Evolutionary conservation across 805 yeast genomes (phyloP).

Genomic region (Yarrowia sp.): DNA sequence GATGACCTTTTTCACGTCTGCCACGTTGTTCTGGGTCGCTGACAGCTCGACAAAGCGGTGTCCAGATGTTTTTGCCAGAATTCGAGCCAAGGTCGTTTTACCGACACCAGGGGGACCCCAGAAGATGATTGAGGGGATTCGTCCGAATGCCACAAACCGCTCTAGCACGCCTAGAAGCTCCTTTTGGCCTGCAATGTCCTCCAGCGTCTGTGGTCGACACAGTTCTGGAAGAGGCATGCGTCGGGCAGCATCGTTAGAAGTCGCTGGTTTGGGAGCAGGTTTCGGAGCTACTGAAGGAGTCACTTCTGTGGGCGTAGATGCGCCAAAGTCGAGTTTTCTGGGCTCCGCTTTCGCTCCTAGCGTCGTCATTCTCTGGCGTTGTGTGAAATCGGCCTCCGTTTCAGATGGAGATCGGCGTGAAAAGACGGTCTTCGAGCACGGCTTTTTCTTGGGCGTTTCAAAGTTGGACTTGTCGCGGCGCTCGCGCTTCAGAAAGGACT

Average conservation of each 20-base stretch:
- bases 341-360: not conserved
- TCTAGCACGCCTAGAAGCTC: constrained; percentile 69
- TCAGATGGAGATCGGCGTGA: constrained; percentile 25
- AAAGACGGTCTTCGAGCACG: constrained; percentile 10
- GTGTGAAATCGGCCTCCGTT: constrained; percentile 1
- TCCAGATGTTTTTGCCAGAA: constrained; percentile 48
- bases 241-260: not conserved
- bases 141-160: constrained; percentile 54
- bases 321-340: not conserved
- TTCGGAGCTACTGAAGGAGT: not conserved
- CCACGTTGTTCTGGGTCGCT: constrained; percentile 71
- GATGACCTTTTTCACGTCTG: constrained; percentile 64
- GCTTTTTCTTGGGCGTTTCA: constrained; percentile 10
- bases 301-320: not conserved
- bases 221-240: constrained; percentile 66
- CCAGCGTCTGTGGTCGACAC: constrained; percentile 70
- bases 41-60: constrained; percentile 72
- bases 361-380: not conserved
- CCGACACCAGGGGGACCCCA: constrained; percentile 97
- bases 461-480: not conserved
- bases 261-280: not conserved
- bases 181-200: constrained; percentile 79
- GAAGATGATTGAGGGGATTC: constrained; percentile 73
- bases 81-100: constrained; percentile 82
- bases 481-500: constrained; percentile 17